Percentiles rank a stretch among this genome's conserved stretches.
Evolutionary conservation across 257 asterid genomes (phyloP).

Genomic region (Linaria vulgaris): DNA sequence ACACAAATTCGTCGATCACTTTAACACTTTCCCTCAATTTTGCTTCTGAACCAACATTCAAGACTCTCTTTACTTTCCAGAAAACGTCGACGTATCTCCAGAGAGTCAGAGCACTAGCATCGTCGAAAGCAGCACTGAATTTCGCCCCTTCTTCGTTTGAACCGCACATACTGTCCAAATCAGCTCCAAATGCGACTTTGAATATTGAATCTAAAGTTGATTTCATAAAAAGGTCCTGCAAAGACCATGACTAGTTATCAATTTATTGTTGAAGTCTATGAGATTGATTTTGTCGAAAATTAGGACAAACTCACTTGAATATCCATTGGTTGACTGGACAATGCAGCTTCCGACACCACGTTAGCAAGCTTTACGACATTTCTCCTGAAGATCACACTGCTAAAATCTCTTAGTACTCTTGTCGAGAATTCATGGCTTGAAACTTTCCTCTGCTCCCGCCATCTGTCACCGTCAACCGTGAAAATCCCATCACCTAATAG

Average conservation of each 20-base stretch:
- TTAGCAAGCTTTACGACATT: conserved; percentile 51
- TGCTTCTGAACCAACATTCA: conserved; percentile 54
- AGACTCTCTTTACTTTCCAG: conserved; percentile 52
- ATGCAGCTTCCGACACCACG: conserved; percentile 47
- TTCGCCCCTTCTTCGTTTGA: conserved; percentile 48
- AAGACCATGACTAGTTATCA: conserved; percentile 1
- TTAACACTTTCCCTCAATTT: conserved; percentile 36
- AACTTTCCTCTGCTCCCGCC: conserved; percentile 72
- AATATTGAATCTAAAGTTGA: conserved; percentile 54
- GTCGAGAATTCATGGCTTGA: conserved; percentile 77
- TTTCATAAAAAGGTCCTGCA: conserved; percentile 61
- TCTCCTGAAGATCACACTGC: conserved; percentile 54
- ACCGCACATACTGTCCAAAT: conserved; percentile 56
- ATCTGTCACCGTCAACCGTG: conserved; percentile 74
- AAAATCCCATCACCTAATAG: conserved; percentile 78
- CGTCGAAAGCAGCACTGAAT: conserved; percentile 51
- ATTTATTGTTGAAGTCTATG: not conserved
- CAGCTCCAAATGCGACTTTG: conserved; percentile 58
- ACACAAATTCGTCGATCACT: conserved; percentile 50
- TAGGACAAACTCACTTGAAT: conserved; percentile 52
- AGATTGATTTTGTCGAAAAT: not conserved
- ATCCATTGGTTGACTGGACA: conserved; percentile 37
- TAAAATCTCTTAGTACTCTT: conserved; percentile 59
- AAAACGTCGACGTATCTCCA: conserved; percentile 52
- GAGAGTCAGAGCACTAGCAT: conserved; percentile 50